phyloP scores from a whole-genome alignment of 1,284 basidiomycete species.

The Termitomyces sp. region DNA sequence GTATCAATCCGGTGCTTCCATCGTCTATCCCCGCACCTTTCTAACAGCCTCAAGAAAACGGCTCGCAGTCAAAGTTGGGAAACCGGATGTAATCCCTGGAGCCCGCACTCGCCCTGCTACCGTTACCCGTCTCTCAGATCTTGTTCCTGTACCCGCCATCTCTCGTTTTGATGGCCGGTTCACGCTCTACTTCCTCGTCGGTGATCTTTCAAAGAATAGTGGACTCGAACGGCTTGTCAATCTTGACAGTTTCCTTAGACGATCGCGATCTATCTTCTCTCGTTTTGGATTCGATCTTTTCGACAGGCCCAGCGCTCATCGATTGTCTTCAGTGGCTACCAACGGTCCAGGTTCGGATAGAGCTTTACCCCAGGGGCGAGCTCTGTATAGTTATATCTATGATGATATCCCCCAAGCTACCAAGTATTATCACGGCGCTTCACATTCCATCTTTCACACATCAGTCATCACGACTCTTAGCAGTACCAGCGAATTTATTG shows the following conservation, averaged over 20 bases:
- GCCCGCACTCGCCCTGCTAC: constrained; percentile 12
- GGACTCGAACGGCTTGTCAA: constrained; percentile 8
- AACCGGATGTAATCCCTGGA: constrained; percentile 12
- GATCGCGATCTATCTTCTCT: constrained; percentile 11
- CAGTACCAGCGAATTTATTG: constrained; percentile 11
- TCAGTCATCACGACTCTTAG: constrained; percentile 10
- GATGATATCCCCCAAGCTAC: constrained; percentile 16
- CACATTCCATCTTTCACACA: constrained; percentile 14
- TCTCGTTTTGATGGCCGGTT: constrained; percentile 14
- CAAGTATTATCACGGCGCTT: constrained; percentile 6
- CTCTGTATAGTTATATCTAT: constrained; percentile 13
- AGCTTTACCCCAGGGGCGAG: constrained; percentile 6
- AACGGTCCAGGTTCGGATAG: background rate
- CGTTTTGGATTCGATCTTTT: constrained; percentile 7
- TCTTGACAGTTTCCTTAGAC: constrained; percentile 8
- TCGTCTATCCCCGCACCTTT: constrained; percentile 10
- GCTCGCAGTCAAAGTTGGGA: constrained; percentile 9
- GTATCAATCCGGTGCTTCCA: constrained; percentile 17
- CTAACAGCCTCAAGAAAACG: constrained; percentile 10
- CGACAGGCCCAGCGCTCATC: background rate
- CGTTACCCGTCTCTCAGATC: constrained; percentile 14
- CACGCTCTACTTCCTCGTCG: constrained; percentile 13
- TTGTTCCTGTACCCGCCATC: constrained; percentile 11
- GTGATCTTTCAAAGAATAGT: constrained; percentile 10
- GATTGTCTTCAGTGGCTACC: background rate